A percentile compares a stretch with the other conserved stretches of the same genome.
These are phyloP conservation scores for Colletotrichum noveboracense DNA, from an alignment of 2,329 filamentous ascomycete species.

Conservation along the genomic window DNA sequence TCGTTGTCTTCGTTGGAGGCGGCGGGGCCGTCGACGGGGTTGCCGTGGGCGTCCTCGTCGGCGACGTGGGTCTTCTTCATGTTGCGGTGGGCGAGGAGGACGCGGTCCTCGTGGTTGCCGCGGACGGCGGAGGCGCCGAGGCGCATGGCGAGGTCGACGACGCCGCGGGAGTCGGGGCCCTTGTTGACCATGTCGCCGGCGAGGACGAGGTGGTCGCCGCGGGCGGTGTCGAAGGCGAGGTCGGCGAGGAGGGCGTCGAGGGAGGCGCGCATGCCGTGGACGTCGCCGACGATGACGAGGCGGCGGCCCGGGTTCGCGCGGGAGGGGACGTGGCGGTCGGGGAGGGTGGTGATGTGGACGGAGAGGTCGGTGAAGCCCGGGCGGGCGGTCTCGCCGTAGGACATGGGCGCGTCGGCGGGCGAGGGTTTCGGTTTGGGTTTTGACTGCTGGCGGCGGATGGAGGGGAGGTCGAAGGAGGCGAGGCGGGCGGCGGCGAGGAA, in stretches of 20 bases:
- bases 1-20: slow-evolving; percentile 29
- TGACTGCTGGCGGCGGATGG: slow-evolving; percentile 1
- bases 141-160: slow-evolving; percentile 76
- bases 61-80: slow-evolving; percentile 35
- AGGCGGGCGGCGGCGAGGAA: slow-evolving; percentile 39
- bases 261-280: slow-evolving; percentile 83
- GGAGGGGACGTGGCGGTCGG: slow-evolving; percentile 35
- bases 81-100: slow-evolving; percentile 69
- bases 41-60: slow-evolving; percentile 21
- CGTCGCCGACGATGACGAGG: slow-evolving; percentile 86
- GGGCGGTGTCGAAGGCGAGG: slow-evolving; percentile 59
- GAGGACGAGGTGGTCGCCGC: slow-evolving; percentile 75
- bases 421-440: slow-evolving; percentile 1
- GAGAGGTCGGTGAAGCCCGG: slow-evolving; percentile 38
- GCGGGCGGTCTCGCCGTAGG: slow-evolving; percentile 43
- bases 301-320: slow-evolving; percentile 51
- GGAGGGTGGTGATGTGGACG: slow-evolving; percentile 28
- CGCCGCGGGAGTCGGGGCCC: slow-evolving; percentile 81
- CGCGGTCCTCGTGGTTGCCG: slow-evolving; percentile 90
- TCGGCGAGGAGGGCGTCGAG: slow-evolving; percentile 71
- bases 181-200: slow-evolving; percentile 84
- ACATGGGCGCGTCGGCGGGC: slow-evolving; percentile 40
- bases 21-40: slow-evolving; percentile 25
- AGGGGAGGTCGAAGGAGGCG: slow-evolving; percentile 24
- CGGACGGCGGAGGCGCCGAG: slow-evolving; percentile 82